Conservation (phyloP, 345 rosid genomes). For the Hevea brasiliensis region DNA sequence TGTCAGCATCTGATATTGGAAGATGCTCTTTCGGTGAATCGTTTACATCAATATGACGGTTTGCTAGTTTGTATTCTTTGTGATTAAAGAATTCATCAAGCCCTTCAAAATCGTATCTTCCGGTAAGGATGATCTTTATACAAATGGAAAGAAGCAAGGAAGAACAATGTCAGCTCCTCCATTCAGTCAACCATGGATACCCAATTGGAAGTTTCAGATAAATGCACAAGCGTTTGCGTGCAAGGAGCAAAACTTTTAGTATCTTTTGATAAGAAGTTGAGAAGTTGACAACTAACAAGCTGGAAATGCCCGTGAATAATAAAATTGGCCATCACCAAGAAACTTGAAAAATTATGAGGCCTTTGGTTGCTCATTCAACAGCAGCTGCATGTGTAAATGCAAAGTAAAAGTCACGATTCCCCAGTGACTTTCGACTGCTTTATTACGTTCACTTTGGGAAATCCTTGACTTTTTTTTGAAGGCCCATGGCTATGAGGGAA, state of each 20-base stretch:
- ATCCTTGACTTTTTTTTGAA: not conserved
- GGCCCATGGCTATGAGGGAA: not conserved
- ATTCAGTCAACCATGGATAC: not conserved
- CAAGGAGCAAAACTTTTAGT: not conserved
- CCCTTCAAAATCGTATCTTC: no score
- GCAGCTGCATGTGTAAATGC: conserved; percentile 13
- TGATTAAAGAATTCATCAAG: no score
- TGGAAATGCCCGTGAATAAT: not conserved
- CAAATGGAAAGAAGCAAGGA: not conserved
- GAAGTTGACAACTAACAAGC: conserved; percentile 1
- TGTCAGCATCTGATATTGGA: not conserved
- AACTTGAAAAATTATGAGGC: not conserved
- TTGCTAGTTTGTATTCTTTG: no score
- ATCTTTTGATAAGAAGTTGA: not conserved
- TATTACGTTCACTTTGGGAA: no score
- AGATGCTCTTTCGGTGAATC: not conserved
- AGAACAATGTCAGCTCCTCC: not conserved
- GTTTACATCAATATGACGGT: not conserved
- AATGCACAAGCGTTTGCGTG: not conserved
- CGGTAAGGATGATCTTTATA: not conserved
- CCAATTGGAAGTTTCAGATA: not conserved
- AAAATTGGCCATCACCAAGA: not conserved
- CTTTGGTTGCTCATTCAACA: conserved; percentile 4
- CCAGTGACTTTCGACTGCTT: conserved; percentile 1
- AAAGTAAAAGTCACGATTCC: conserved; percentile 17